Conservation (phyloP, 192 early-diverging fungal species). For the Tieghemiomyces parasiticus region DNA sequence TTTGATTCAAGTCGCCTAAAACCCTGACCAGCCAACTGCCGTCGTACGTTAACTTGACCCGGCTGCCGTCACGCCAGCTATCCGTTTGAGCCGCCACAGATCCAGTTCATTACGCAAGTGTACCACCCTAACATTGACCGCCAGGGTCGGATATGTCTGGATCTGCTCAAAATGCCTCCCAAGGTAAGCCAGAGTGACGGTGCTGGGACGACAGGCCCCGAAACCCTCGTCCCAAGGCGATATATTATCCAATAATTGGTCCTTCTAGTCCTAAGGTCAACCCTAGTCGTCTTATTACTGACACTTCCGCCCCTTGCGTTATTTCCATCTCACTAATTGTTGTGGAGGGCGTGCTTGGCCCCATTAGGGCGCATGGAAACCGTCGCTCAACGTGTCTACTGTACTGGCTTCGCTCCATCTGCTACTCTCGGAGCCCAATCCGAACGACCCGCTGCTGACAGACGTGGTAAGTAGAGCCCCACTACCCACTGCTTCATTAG, state of each 20-base stretch:
- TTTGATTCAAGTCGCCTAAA: not conserved
- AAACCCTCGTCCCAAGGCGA: no score
- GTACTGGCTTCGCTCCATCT: conserved; percentile 29
- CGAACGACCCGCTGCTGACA: conserved; percentile 44
- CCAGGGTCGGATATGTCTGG: conserved; percentile 41
- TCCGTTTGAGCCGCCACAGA: conserved; percentile 41
- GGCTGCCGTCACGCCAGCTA: conserved; percentile 19
- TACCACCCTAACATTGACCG: conserved; percentile 57
- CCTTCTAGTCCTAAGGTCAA: no score
- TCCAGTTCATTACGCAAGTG: conserved; percentile 40
- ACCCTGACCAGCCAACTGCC: not conserved
- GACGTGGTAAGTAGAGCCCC: conserved; percentile 30
- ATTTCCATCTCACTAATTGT: not conserved
- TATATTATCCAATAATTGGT: no score
- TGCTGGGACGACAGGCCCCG: no score
- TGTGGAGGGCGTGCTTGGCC: no score
- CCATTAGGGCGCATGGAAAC: conserved; percentile 39
- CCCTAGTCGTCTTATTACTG: no score
- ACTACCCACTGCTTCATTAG: not conserved
- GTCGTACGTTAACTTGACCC: not conserved
- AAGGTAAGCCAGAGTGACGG: conserved; percentile 15
- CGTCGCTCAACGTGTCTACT: conserved; percentile 34
- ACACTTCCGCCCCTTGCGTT: no score
- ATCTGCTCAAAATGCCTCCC: conserved; percentile 39
- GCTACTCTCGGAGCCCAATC: conserved; percentile 43